Conservation (phyloP, 257 asterid species). For the Jacaranda mimosifolia region DNA sequence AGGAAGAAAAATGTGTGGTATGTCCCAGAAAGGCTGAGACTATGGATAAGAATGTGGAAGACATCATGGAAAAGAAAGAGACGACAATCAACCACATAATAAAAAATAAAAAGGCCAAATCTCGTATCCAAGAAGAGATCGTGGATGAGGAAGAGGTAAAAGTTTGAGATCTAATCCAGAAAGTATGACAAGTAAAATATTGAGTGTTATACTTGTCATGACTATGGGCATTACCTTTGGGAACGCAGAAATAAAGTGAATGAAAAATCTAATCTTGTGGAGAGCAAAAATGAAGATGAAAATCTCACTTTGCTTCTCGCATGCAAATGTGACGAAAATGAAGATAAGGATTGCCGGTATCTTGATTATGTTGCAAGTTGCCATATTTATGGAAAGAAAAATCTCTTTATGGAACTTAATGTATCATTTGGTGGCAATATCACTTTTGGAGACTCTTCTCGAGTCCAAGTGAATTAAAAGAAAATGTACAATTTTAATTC, state of each 20-base stretch:
- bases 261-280: background rate
- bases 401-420: background rate
- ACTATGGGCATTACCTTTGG: constrained; percentile 13
- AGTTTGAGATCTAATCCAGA: background rate
- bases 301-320: background rate
- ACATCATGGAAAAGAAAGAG: background rate
- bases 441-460: constrained; percentile 17
- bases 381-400: background rate
- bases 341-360: background rate
- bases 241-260: constrained; percentile 11
- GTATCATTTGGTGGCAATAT: background rate
- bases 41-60: background rate
- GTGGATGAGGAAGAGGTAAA: background rate
- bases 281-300: background rate
- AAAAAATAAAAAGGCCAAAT: too few relatives aligned
- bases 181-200: constrained; percentile 14
- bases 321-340: background rate
- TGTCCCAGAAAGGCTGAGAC: constrained; percentile 2
- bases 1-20: background rate
- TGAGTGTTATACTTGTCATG: constrained; percentile 23
- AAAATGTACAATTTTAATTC: background rate
- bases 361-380: background rate
- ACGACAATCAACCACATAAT: background rate
- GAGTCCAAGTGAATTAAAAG: background rate
- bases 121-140: background rate